Evolutionary conservation across 108 stramenopile genomes (phyloP).

Genomic region (Stephanodiscus minutulus): DNA sequence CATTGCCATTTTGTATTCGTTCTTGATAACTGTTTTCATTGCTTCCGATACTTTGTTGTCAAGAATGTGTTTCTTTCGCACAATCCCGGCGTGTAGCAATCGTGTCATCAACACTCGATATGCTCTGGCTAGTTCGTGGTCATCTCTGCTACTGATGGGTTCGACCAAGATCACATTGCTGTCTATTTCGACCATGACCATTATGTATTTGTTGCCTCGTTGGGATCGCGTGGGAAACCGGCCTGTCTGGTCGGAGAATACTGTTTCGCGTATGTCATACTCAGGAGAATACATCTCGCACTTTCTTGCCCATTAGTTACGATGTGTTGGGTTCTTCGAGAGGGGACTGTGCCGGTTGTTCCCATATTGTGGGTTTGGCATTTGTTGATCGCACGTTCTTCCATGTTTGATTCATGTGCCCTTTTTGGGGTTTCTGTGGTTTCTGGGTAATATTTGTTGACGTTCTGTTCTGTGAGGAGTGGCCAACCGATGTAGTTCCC

Average conservation of each 20-base stretch:
- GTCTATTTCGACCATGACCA: too few relatives aligned
- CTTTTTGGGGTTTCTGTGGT: constrained; percentile 18
- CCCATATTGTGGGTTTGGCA: neutral
- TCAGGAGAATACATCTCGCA: neutral
- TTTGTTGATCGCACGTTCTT: neutral
- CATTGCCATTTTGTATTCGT: neutral
- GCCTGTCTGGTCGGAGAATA: too few relatives aligned
- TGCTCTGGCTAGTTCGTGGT: too few relatives aligned
- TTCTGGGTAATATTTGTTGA: too few relatives aligned
- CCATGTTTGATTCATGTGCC: constrained; percentile 15
- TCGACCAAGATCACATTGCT: too few relatives aligned
- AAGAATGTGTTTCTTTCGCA: too few relatives aligned
- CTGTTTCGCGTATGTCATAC: neutral
- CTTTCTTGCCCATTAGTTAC: neutral
- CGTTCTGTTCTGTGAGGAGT: constrained; percentile 9
- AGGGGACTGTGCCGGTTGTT: too few relatives aligned
- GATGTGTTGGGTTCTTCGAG: too few relatives aligned
- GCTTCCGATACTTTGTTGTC: neutral
- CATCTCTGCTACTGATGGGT: too few relatives aligned
- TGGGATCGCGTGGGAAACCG: constrained; percentile 9
- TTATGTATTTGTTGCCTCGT: too few relatives aligned
- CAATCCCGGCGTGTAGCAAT: too few relatives aligned
- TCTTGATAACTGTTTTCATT: neutral
- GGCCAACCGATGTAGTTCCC: constrained; percentile 19
- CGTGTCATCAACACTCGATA: too few relatives aligned